These are phyloP conservation scores for Trichomonas vaginalis DNA, from an alignment of 208 protist species.

Conservation along the genomic window DNA sequence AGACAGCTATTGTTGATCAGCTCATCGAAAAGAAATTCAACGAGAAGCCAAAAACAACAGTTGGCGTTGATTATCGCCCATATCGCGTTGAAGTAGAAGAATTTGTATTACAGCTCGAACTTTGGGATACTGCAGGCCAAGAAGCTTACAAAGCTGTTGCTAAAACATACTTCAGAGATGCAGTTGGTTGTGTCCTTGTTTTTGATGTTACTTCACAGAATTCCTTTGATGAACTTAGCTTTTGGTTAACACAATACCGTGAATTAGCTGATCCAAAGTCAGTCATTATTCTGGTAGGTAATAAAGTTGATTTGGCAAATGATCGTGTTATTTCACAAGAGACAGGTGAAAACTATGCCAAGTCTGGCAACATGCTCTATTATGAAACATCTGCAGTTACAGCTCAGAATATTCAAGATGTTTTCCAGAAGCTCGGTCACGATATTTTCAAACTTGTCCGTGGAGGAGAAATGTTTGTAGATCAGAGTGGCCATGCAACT, in stretches of 20 bases:
- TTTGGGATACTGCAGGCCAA: conserved; percentile 14
- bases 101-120: not conserved
- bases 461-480: not conserved
- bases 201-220: not conserved
- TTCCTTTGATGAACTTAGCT: not conserved
- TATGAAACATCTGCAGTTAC: not conserved
- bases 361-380: not conserved
- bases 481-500: not conserved
- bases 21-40: not conserved
- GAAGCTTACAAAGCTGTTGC: conserved; percentile 1
- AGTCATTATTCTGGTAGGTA: not conserved
- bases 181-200: conserved; percentile 4
- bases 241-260: not conserved
- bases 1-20: conserved; percentile 5
- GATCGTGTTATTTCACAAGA: not conserved
- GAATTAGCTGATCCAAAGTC: not conserved
- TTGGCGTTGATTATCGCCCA: not conserved
- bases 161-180: conserved; percentile 14
- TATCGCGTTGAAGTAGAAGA: not conserved
- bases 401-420: not conserved
- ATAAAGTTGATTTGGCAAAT: not conserved
- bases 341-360: not conserved
- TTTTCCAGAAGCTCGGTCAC: not conserved
- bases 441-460: not conserved
- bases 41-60: not conserved